These are phyloP conservation scores for Yamadazyma conglobata DNA, from an alignment of 1,139 yeast species.

Conservation along the genomic window DNA sequence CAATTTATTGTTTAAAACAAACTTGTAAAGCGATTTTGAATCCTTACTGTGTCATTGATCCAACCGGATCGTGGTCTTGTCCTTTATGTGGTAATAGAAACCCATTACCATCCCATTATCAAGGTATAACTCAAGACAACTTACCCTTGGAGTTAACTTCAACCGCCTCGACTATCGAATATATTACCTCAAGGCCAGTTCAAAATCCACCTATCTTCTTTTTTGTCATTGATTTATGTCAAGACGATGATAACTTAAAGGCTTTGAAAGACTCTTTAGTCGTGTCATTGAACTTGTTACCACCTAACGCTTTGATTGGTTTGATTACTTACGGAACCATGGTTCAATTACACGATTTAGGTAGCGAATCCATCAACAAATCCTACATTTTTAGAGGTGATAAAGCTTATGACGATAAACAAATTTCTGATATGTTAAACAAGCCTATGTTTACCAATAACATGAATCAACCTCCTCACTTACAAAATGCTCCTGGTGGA, in stretches of 20 bases:
- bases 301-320: constrained; percentile 91
- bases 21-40: constrained; percentile 85
- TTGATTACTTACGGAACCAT: constrained; percentile 91
- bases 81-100: constrained; percentile 82
- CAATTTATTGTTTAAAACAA: constrained; percentile 74
- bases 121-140: constrained; percentile 76
- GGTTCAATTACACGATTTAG: constrained; percentile 91
- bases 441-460: constrained; percentile 37
- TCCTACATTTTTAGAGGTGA: constrained; percentile 91
- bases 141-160: constrained; percentile 85
- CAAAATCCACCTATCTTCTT: constrained; percentile 90
- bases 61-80: constrained; percentile 86
- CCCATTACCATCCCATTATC: constrained; percentile 87
- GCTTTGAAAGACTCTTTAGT: constrained; percentile 86
- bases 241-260: constrained; percentile 87
- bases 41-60: constrained; percentile 84
- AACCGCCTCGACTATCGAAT: constrained; percentile 83
- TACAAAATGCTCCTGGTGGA: constrained; percentile 9
- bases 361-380: constrained; percentile 72
- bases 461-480: constrained; percentile 17
- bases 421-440: constrained; percentile 72
- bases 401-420: constrained; percentile 77
- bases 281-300: constrained; percentile 76
- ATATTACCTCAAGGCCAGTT: constrained; percentile 83
- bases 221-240: constrained; percentile 90